Conservation (phyloP, 148 eudicot species). For the Spergularia bocconei region DNA sequence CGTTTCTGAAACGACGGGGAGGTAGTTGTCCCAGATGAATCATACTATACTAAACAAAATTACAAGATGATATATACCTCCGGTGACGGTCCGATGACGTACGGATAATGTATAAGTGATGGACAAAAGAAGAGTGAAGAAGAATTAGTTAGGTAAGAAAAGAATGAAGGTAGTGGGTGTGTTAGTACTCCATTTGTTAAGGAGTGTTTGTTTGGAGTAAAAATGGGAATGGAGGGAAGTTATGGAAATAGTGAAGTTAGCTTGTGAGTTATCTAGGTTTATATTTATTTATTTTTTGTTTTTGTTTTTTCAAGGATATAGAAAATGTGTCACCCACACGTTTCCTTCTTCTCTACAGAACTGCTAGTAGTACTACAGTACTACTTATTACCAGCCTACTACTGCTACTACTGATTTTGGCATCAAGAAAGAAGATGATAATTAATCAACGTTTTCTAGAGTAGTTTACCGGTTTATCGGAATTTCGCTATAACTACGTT, state of each 20-base stretch:
- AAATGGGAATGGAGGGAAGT: background rate
- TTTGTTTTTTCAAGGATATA: background rate
- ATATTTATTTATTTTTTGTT: too few species aligned
- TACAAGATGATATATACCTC: too few species aligned
- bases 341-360: background rate
- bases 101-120: too few species aligned
- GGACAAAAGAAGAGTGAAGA: background rate
- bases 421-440: background rate
- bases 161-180: background rate
- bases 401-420: background rate
- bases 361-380: background rate
- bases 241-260: background rate
- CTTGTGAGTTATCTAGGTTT: background rate
- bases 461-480: too few species aligned
- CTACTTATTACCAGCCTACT: too few species aligned
- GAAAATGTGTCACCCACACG: constrained; percentile 19
- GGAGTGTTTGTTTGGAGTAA: background rate
- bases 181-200: background rate
- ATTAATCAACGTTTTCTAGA: too few species aligned
- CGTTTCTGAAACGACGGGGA: too few species aligned
- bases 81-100: too few species aligned
- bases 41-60: too few species aligned
- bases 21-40: too few species aligned
- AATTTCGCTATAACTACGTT: too few species aligned
- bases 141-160: background rate